Conservation (phyloP, 2,329 filamentous ascomycete species). For the Fusarium neocosmosporiellum region DNA sequence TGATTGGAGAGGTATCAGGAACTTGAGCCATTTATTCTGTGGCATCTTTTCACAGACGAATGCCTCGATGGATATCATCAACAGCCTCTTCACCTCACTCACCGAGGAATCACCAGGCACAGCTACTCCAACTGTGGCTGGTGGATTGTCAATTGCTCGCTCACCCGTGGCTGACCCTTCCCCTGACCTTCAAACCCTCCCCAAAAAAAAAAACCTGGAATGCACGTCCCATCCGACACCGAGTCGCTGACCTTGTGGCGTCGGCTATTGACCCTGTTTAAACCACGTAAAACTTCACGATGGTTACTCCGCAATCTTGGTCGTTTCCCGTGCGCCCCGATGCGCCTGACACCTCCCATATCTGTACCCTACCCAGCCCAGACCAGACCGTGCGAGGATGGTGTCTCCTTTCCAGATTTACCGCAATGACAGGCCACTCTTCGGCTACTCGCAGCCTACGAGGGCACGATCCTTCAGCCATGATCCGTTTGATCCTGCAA, state of each 20-base stretch:
- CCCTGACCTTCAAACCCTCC: conserved; percentile 11
- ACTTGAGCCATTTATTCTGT: not conserved
- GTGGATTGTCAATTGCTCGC: not conserved
- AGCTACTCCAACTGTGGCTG: conserved; percentile 27
- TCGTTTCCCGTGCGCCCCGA: conserved; percentile 29
- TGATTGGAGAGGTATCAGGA: not conserved
- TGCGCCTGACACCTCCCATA: conserved; percentile 14
- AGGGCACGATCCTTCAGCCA: conserved; percentile 8
- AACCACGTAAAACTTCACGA: conserved; percentile 40
- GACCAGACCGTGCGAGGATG: conserved; percentile 34
- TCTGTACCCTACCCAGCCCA: not conserved
- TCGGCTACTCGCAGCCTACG: conserved; percentile 9
- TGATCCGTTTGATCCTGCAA: not conserved
- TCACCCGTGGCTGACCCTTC: conserved; percentile 6
- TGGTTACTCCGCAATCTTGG: conserved; percentile 43
- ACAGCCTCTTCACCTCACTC: not conserved
- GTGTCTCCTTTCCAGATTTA: conserved; percentile 28
- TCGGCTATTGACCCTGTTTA: conserved; percentile 40
- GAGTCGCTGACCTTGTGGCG: conserved; percentile 32
- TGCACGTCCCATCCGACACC: conserved; percentile 4
- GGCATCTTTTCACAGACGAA: not conserved
- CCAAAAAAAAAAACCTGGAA: conserved; percentile 17
- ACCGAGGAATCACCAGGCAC: not conserved
- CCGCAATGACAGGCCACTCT: not conserved
- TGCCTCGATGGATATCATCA: not conserved